phyloP scores from a whole-genome alignment of 2,329 filamentous ascomycete species.

The Fusarium annulatum region DNA sequence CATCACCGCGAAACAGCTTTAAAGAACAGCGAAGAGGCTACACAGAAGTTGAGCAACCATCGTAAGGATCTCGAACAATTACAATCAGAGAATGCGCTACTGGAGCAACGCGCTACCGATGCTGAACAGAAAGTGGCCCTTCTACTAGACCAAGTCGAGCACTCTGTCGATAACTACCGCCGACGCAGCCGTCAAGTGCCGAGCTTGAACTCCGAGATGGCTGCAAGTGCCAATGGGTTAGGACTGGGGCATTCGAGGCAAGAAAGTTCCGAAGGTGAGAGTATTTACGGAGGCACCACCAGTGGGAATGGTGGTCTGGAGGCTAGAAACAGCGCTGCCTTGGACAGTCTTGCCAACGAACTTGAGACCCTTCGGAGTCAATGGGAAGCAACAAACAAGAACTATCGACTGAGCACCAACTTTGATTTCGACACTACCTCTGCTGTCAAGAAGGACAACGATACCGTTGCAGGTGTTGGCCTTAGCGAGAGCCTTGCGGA shows the following conservation, averaged over 20 bases:
- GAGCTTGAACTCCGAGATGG: slow-evolving; percentile 62
- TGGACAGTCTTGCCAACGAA: slow-evolving; percentile 92
- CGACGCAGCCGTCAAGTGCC: slow-evolving; percentile 73
- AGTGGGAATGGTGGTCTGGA: slow-evolving; percentile 48
- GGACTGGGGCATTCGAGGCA: slow-evolving; percentile 60
- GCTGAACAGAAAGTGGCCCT: slow-evolving; percentile 94
- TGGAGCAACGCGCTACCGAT: slow-evolving; percentile 87
- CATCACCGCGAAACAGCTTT: slow-evolving; percentile 76
- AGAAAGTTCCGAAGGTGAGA: slow-evolving; percentile 70
- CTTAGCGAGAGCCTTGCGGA: slow-evolving; percentile 80
- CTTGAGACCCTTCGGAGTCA: slow-evolving; percentile 89
- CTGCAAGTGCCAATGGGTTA: slow-evolving; percentile 50
- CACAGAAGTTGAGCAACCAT: slow-evolving; percentile 67
- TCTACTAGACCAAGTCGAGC: slow-evolving; percentile 93
- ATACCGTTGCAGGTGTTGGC: slow-evolving; percentile 54
- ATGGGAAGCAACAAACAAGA: slow-evolving; percentile 97
- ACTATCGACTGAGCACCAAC: slow-evolving; percentile 88
- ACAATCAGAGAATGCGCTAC: slow-evolving; percentile 80
- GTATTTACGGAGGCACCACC: slow-evolving; percentile 66
- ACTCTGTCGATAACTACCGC: slow-evolving; percentile 93
- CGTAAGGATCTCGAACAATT: slow-evolving; percentile 81
- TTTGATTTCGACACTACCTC: slow-evolving; percentile 81
- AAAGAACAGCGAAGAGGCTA: slow-evolving; percentile 63
- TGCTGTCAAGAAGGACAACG: slow-evolving; percentile 56
- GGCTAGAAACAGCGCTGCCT: slow-evolving; percentile 71